Evolutionary conservation across 1,284 basidiomycete species (phyloP), one percentile per base, ranked within the genome.

Genomic region (Calocybe gambosa): DNA sequence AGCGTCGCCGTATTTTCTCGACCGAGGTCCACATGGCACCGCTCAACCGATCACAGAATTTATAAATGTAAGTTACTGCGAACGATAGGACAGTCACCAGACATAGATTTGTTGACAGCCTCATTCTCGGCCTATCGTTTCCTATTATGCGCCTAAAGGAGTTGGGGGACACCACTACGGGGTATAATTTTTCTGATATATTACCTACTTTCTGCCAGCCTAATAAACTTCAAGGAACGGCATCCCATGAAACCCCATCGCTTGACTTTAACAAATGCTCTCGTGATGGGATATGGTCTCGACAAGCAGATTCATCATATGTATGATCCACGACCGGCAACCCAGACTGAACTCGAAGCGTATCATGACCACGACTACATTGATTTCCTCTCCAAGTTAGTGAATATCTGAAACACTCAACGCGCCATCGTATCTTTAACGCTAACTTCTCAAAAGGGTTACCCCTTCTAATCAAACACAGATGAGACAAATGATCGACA

Each of bases 221-320:
- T n/a, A 39, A 16, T 35, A 41, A 21, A 29, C 29, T 36, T 35
- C 18, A n/a, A 94, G 89, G 93, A 97, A 77, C 78, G 88, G 38
- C 95, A 99, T 71, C 96, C 95, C 2, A 99, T 99, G 95, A 96
- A 98, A 62, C 95, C 95, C 1, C 93, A 97, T 53, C 79, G 96
- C 12, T 69, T 99, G 8, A 94, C 93, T 2, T 67, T 99, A 41
- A 98, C 95, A 5, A 99, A 99, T 58, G 85, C 93, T 4, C 78
- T 99, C 37, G 95, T 99, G 4, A 80, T 96, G 62, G 95, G 93
- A 0, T 99, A 99, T 59, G 95, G 93, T 2, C 71, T 99, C 15
- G 93, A 99, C 69, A 89, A 96, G 59, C 86, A 93, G 59, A 97
- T 99, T 66, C 87, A 94, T 56, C 70, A 86, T 45, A 89, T 97